Percentiles rank a stretch among this genome's conserved stretches.
These are phyloP conservation scores for Thyridium curvatum DNA, from an alignment of 2,329 filamentous ascomycete species.

Conservation along the genomic window DNA sequence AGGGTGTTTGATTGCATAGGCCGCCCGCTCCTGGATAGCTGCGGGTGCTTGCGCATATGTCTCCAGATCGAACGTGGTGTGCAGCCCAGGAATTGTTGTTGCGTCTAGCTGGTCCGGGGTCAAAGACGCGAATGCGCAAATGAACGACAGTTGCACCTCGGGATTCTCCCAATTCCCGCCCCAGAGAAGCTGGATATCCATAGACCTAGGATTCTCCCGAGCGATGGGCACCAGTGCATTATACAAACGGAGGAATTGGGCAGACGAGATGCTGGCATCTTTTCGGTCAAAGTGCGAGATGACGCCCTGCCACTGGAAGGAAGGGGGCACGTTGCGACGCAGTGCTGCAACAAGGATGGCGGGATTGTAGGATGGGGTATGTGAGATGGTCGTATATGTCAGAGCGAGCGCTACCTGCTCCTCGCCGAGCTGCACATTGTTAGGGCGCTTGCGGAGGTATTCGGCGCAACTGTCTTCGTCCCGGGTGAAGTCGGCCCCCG, in stretches of 20 bases:
- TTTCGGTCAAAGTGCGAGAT: constrained; percentile 76
- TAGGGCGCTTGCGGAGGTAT: constrained; percentile 46
- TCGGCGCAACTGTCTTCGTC: constrained; percentile 61
- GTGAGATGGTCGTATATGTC: constrained; percentile 57
- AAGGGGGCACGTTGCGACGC: constrained; percentile 52
- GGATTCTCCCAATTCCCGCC: constrained; percentile 82
- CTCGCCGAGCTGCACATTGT: constrained; percentile 61
- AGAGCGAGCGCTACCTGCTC: constrained; percentile 78
- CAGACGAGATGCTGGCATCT: constrained; percentile 65
- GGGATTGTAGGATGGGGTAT: constrained; percentile 46
- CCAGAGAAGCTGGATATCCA: constrained; percentile 88
- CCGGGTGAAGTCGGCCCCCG: constrained; percentile 67
- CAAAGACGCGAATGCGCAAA: constrained; percentile 78
- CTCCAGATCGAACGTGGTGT: constrained; percentile 65
- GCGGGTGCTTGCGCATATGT: constrained; percentile 44
- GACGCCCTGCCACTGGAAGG: constrained; percentile 67
- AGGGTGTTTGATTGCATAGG: constrained; percentile 70
- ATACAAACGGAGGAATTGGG: constrained; percentile 78
- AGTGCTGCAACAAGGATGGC: constrained; percentile 54
- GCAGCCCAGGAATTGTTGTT: constrained; percentile 74
- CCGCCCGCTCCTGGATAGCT: constrained; percentile 45
- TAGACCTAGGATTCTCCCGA: constrained; percentile 46
- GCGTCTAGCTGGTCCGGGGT: constrained; percentile 73
- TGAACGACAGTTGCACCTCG: constrained; percentile 88
- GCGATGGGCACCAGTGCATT: constrained; percentile 71